Percentiles rank a stretch among this genome's conserved stretches.
phyloP scores from a whole-genome alignment of 2,329 filamentous ascomycete genomes.

The Penicillium griseofulvum region DNA sequence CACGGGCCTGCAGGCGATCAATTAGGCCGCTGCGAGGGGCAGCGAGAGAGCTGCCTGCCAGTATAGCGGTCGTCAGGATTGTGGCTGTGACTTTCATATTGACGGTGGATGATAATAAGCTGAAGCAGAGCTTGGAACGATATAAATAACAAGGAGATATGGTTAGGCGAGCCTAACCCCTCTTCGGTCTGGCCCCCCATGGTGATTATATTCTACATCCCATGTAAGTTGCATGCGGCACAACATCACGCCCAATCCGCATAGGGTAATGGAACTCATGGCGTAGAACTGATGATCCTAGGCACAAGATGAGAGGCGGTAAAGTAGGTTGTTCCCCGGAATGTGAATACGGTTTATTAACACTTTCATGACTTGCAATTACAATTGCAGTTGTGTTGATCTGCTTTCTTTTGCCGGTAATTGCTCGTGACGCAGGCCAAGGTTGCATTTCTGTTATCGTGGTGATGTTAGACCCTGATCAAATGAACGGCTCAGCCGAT shows the following conservation, averaged over 20 bases:
- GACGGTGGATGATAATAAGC: neutral
- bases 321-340: neutral
- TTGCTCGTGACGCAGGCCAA: neutral
- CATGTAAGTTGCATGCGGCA: slow-evolving; percentile 17
- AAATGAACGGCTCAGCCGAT: neutral
- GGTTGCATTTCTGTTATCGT: slow-evolving; percentile 6
- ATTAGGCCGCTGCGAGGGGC: slow-evolving; percentile 29
- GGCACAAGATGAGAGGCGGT: neutral
- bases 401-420: slow-evolving; percentile 3
- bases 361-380: neutral
- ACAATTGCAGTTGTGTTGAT: slow-evolving; percentile 4
- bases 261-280: slow-evolving; percentile 20
- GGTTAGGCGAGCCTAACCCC: neutral
- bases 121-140: neutral
- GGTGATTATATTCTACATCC: slow-evolving; percentile 13
- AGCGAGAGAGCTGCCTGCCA: slow-evolving; percentile 27
- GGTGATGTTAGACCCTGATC: neutral
- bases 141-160: neutral
- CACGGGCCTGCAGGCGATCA: slow-evolving; percentile 31
- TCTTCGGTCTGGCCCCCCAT: neutral
- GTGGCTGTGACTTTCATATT: slow-evolving; percentile 32
- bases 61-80: slow-evolving; percentile 21
- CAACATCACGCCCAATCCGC: slow-evolving; percentile 8
- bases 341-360: neutral
- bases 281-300: neutral